phyloP scores from a whole-genome alignment of 2,329 filamentous ascomycete species.

The Cladosporium sp. region DNA sequence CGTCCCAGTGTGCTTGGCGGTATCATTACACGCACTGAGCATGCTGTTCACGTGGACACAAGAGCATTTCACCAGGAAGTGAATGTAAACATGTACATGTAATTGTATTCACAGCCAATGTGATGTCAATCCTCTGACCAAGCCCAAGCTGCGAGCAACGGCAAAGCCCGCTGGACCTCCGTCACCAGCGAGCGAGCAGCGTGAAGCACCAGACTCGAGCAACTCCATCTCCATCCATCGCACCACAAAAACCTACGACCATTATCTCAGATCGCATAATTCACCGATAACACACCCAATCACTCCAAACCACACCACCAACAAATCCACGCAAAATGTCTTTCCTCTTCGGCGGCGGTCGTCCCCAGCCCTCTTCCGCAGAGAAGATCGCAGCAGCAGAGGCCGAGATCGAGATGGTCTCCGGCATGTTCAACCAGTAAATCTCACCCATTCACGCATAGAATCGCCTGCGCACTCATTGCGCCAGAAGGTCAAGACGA shows the following conservation, averaged over 20 bases:
- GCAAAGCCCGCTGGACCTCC: background rate
- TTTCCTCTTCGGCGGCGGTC: slow-evolving; percentile 65
- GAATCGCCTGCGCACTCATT: no score
- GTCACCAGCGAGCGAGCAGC: background rate
- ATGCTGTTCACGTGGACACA: no score
- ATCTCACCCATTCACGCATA: slow-evolving; percentile 15
- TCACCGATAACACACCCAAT: background rate
- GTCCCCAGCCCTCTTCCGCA: slow-evolving; percentile 84
- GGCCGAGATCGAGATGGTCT: slow-evolving; percentile 95
- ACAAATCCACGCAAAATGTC: slow-evolving; percentile 53
- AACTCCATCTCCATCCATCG: slow-evolving; percentile 1
- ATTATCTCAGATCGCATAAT: slow-evolving; percentile 1
- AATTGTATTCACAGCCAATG: no score
- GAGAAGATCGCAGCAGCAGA: slow-evolving; percentile 97
- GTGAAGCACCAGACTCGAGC: background rate
- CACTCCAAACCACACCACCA: background rate
- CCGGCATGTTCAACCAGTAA: slow-evolving; percentile 98
- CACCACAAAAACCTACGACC: slow-evolving; percentile 8
- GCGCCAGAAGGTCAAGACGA: background rate
- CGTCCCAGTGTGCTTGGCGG: slow-evolving; percentile 19
- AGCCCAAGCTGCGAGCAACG: no score
- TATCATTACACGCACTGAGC: slow-evolving; percentile 6
- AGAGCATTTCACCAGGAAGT: no score
- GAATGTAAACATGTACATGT: no score
- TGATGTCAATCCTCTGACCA: no score